Evolutionary conservation across 2,329 filamentous ascomycete species (phyloP), one percentile per base, ranked within the genome.

Genomic region (Fusarium longipes): DNA sequence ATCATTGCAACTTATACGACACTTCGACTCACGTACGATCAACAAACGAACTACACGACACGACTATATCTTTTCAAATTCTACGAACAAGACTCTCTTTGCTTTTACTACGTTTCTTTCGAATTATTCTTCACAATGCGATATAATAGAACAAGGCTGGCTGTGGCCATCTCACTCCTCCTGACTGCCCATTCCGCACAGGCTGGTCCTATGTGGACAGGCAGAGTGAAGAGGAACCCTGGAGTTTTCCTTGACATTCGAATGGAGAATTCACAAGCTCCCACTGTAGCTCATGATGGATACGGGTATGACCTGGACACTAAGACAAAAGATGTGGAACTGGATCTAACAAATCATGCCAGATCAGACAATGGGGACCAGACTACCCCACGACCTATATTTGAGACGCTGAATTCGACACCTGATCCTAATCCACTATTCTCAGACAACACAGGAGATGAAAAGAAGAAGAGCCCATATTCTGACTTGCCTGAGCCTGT

Each of bases 151-250:
- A 64, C 29, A 32, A 64, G 59, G 36, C 48, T 73, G 18, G 59
- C 57, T 22, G 59, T 71, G 30, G 74, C 60, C 61, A 50, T 77
- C 8, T 73, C 57, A 66, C 38, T 76, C 54, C 67, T 78, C 58
- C 58, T 75, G 51, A 56, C 68, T 70, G 65, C 70, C 20, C 72
- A 75, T 63, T 74, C 63, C 55, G 69, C 70, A 24, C 69, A 76
- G 75, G 77, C 77, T 67, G 78, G 77, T 68, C 79, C 76, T 75
- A 71, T 70, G 52, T 73, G 77, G 75, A 74, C 71, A 67, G 68
- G 68, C 20, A 76, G 73, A 63, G 56, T 39, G 44, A 70, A 45
- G 52, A 64, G 71, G 65, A 70, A 55, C 32, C 69, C 67, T 25
- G 50, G 32, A 15, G 65, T 67, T 29, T 72, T 63, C 12, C 58